Percentiles rank a stretch among this genome's conserved stretches.
Conservation (phyloP, 208 protist species). For the Acanthamoeba royreba region DNA sequence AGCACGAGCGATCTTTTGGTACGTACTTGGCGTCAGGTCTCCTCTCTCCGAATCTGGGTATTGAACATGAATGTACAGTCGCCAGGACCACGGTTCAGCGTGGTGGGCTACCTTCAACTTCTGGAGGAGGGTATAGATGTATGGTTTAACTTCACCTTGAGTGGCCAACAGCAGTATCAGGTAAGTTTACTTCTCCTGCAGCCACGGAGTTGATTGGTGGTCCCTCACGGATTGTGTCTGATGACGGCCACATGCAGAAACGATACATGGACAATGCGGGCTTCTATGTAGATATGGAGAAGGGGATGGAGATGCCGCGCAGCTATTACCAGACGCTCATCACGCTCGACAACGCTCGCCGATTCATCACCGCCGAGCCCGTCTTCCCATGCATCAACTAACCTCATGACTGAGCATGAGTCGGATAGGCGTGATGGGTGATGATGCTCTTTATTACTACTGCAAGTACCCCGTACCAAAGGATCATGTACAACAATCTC, state of each 20-base stretch:
- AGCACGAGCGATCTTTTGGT: neutral
- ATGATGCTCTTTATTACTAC: too few species aligned
- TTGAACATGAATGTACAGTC: neutral
- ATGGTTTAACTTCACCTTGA: neutral
- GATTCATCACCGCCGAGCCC: neutral
- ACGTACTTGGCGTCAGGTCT: too few species aligned
- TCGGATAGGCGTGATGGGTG: too few species aligned
- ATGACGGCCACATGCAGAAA: too few species aligned
- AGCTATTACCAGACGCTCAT: neutral
- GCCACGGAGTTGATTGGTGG: too few species aligned
- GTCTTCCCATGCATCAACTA: conserved; percentile 31
- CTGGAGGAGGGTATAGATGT: neutral
- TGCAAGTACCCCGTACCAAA: too few species aligned
- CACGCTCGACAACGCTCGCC: neutral
- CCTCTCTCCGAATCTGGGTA: neutral
- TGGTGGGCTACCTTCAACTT: neutral
- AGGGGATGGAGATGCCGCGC: neutral
- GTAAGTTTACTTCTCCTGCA: neutral
- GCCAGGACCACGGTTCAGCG: neutral
- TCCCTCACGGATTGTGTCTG: too few species aligned
- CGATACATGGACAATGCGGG: neutral
- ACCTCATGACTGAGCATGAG: too few species aligned
- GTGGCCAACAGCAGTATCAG: neutral
- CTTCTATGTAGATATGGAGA: neutral
- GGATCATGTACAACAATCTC: too few species aligned